These are phyloP conservation scores for Smittium culicis DNA, from an alignment of 371 early-diverging fungal species.

Conservation along the genomic window DNA sequence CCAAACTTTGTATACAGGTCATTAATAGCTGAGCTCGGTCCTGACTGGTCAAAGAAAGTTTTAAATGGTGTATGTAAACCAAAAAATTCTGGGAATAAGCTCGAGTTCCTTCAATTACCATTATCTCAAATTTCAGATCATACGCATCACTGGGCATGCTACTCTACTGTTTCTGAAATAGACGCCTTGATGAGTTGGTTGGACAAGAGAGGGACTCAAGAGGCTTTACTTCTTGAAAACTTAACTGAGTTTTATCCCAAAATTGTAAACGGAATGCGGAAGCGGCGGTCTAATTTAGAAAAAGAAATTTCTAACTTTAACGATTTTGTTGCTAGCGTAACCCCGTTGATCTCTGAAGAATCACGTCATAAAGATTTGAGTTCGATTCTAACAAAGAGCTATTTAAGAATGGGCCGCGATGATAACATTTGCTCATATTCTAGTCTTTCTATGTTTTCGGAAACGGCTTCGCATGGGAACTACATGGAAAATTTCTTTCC, in stretches of 20 bases:
- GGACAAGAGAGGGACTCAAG: conserved; percentile 59
- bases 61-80: conserved; percentile 27
- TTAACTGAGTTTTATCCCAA: conserved; percentile 22
- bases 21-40: conserved; percentile 20
- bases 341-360: not conserved
- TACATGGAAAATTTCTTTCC: not conserved
- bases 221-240: conserved; percentile 40
- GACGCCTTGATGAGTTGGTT: conserved; percentile 55
- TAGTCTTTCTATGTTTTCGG: not conserved
- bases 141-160: conserved; percentile 40
- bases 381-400: not conserved
- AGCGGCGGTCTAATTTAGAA: not conserved
- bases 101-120: conserved; percentile 22
- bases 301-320: not conserved
- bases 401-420: not conserved
- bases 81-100: conserved; percentile 23
- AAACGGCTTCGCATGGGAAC: not conserved
- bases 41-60: conserved; percentile 25
- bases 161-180: conserved; percentile 44
- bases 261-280: not conserved
- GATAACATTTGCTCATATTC: conserved; percentile 1
- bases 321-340: not conserved
- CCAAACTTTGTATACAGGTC: conserved; percentile 20
- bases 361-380: not conserved
- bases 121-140: conserved; percentile 20